Conservation (phyloP, 2,329 filamentous ascomycete species). For the Cladosporium cucumerinum region DNA sequence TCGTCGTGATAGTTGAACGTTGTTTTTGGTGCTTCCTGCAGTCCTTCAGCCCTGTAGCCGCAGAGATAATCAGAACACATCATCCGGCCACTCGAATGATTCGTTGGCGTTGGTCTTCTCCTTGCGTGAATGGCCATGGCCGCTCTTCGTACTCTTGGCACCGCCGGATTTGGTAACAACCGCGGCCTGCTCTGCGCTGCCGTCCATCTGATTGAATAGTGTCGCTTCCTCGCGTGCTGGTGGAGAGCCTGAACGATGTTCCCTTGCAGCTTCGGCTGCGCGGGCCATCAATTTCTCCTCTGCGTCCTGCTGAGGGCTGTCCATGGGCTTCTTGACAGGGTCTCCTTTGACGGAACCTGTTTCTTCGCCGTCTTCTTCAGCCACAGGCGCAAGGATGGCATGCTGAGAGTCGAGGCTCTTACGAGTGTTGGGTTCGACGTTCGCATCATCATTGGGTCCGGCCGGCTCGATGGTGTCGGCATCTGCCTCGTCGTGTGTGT, state of each 20-base stretch:
- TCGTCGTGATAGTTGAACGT: background rate
- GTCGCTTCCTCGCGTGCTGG: background rate
- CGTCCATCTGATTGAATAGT: background rate
- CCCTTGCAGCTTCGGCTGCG: conserved; percentile 24
- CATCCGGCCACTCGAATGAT: conserved; percentile 35
- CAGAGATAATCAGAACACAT: conserved; percentile 31
- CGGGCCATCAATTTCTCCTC: conserved; percentile 25
- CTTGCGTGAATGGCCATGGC: background rate
- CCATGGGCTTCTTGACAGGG: conserved; percentile 25
- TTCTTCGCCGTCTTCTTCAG: conserved; percentile 34
- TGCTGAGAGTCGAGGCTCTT: conserved; percentile 28
- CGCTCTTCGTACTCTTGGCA: conserved; percentile 5
- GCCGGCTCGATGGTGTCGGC: conserved; percentile 21
- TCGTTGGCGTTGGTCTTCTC: conserved; percentile 15
- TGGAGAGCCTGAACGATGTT: conserved; percentile 16
- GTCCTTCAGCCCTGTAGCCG: background rate
- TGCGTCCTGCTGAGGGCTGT: conserved; percentile 19
- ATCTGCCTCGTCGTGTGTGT: background rate
- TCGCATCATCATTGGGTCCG: background rate
- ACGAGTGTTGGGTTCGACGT: background rate
- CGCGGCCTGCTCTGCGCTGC: conserved; percentile 21
- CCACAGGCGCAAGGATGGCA: conserved; percentile 31
- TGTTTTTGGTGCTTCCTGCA: background rate
- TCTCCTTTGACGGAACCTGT: conserved; percentile 19
- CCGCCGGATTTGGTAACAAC: conserved; percentile 21